Conservation (phyloP, 2,329 filamentous ascomycete genomes). For the Uncinocarpus reesii region DNA sequence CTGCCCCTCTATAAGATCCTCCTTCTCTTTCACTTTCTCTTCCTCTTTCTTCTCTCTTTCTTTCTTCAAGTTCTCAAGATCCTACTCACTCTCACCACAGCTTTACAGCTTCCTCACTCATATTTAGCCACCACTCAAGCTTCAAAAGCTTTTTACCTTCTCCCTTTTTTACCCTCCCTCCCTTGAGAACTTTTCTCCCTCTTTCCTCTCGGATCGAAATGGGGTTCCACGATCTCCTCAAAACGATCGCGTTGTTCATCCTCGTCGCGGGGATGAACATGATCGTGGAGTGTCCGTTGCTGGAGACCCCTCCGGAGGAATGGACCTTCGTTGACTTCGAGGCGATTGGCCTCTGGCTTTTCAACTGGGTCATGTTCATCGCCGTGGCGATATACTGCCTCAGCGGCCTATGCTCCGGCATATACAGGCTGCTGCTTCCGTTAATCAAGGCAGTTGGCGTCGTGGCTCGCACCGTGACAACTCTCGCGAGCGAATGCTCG, state of each 20-base stretch:
- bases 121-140: neutral
- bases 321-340: slow-evolving; percentile 10
- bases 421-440: neutral
- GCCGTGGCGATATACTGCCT: neutral
- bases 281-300: neutral
- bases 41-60: neutral
- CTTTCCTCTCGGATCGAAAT: neutral
- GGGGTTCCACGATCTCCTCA: neutral
- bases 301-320: slow-evolving; percentile 1
- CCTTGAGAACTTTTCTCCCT: neutral
- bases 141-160: neutral
- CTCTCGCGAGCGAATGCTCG: neutral
- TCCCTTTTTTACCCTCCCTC: neutral
- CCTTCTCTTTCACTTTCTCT: neutral
- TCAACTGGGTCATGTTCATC: slow-evolving; percentile 7
- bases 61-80: slow-evolving; percentile 1
- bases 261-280: neutral
- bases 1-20: slow-evolving; percentile 9
- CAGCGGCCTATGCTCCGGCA: neutral
- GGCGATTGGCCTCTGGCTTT: slow-evolving; percentile 10
- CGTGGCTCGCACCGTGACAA: neutral
- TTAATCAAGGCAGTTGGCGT: neutral
- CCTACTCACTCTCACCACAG: neutral
- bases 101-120: neutral
- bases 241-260: neutral